Percentiles rank a stretch among this genome's conserved stretches.
phyloP scores from a whole-genome alignment of 2,329 filamentous ascomycete species.

The Harringtonia aguacate region DNA sequence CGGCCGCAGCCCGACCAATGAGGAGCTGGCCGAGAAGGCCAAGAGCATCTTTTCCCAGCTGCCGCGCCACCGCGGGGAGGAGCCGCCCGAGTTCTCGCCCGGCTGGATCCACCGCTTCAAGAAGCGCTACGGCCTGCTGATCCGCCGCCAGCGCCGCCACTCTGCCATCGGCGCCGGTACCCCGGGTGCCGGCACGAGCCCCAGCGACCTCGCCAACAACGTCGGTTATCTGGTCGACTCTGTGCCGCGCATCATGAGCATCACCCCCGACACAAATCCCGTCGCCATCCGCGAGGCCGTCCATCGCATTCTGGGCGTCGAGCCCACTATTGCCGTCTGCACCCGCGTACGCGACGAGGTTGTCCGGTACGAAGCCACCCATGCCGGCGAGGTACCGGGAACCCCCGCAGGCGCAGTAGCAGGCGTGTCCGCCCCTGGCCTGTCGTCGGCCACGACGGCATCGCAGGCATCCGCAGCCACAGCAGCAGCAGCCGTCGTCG shows the following conservation, averaged over 20 bases:
- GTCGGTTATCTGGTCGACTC: slow-evolving; percentile 50
- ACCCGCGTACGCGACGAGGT: slow-evolving; percentile 49
- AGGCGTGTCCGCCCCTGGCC: background rate
- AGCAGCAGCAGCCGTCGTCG: slow-evolving; percentile 7
- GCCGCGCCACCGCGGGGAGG: slow-evolving; percentile 49
- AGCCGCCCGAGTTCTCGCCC: slow-evolving; percentile 50
- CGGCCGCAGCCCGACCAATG: slow-evolving; percentile 49
- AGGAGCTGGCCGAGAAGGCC: slow-evolving; percentile 52
- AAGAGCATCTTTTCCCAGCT: slow-evolving; percentile 47
- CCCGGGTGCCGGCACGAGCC: slow-evolving; percentile 18
- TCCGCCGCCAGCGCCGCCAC: slow-evolving; percentile 44
- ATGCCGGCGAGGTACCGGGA: slow-evolving; percentile 4
- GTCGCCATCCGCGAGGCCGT: slow-evolving; percentile 48
- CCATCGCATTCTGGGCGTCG: slow-evolving; percentile 42
- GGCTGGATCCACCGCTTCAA: slow-evolving; percentile 57
- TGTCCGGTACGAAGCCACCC: slow-evolving; percentile 25
- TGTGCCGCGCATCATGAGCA: slow-evolving; percentile 47
- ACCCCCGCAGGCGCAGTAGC: slow-evolving; percentile 3
- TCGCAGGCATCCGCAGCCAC: slow-evolving; percentile 8
- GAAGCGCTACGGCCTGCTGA: slow-evolving; percentile 49
- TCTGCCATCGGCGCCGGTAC: background rate
- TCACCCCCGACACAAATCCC: slow-evolving; percentile 47
- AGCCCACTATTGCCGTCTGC: slow-evolving; percentile 41
- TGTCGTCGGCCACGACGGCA: background rate
- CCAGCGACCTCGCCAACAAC: slow-evolving; percentile 37